Evolutionary conservation across 2,329 filamentous ascomycete species (phyloP), one percentile per base, ranked within the genome.

Genomic region (Pseudogymnoascus destructans): DNA sequence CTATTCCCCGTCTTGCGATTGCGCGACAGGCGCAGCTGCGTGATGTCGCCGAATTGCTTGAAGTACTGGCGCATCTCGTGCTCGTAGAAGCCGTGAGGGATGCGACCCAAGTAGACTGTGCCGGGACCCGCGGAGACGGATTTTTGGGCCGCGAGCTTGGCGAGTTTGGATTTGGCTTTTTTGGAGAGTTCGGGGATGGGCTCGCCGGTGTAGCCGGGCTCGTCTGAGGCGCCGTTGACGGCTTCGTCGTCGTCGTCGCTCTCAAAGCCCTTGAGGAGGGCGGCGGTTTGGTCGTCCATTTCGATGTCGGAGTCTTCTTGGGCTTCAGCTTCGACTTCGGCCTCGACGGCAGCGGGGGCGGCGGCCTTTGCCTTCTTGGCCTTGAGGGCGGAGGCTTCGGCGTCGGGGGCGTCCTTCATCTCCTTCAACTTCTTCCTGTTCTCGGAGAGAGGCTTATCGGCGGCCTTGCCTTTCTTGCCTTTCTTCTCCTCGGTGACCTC

Each of bases 1-100:
- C 87, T 90, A 60, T 83, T 82, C 59, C 93, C 93, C 1, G 91
- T 97, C 71, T 86, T 86, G 73, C 87, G 89, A 78, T 95, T 97
- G 66, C 93, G 86, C 25, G 90, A 93, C 46, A 98, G 79, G 62
- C 92, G 85, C 59, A 96, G 78, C 42, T 67, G 83, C 57, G 77
- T 81, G 66, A 98, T 89, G 11, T 81, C 77, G 65, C 93, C 93
- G 65, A 98, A 98, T 72, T 98, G 93, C 58, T 84, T 81, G 70
- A 97, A 95, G 77, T 97, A 98, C 63, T 85, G 83, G 66, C 82
- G 84, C 86, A 98, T 95, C 74, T 97, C 87, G 67, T 90, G 82
- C 75, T 98, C 93, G 78, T 92, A 97, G 81, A 98, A 98, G 74
- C 93, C 88, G 73, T 93, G 89, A 36, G 91, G 91, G 61, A 95